Conservation (phyloP, 2,329 filamentous ascomycete species). For the Didymella glomerata region DNA sequence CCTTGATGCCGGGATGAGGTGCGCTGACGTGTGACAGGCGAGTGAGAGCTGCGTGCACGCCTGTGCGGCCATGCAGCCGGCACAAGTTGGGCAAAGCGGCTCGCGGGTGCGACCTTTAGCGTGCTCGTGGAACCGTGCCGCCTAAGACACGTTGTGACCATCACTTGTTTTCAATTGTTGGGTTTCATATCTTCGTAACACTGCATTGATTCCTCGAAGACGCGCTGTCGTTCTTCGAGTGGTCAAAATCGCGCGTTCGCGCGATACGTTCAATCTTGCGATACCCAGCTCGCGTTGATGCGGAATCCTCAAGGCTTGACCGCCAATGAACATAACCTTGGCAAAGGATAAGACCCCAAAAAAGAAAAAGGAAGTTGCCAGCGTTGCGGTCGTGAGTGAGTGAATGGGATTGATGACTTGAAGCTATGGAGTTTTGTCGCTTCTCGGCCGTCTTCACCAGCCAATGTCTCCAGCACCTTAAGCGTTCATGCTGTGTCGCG, state of each 20-base stretch:
- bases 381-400: background rate
- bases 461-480: background rate
- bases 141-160: conserved; percentile 11
- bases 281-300: background rate
- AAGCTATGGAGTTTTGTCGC: background rate
- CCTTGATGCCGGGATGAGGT: conserved; percentile 16
- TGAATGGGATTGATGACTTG: background rate
- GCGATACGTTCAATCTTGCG: background rate
- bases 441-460: background rate
- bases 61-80: conserved; percentile 16
- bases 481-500: conserved; percentile 12
- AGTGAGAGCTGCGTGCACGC: conserved; percentile 19
- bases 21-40: conserved; percentile 25
- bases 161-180: conserved; percentile 1
- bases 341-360: background rate
- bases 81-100: conserved; percentile 9
- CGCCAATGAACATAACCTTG: background rate
- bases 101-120: conserved; percentile 11
- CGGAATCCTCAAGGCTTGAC: background rate
- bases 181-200: conserved; percentile 14
- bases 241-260: background rate
- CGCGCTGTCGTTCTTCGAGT: conserved; percentile 8
- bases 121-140: conserved; percentile 13
- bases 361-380: background rate
- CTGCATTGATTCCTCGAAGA: conserved; percentile 7